Percentiles rank a stretch among this genome's conserved stretches.
These are phyloP conservation scores for Nakaseomyces sp. DNA, from an alignment of 1,139 yeast genomes.

Conservation along the genomic window DNA sequence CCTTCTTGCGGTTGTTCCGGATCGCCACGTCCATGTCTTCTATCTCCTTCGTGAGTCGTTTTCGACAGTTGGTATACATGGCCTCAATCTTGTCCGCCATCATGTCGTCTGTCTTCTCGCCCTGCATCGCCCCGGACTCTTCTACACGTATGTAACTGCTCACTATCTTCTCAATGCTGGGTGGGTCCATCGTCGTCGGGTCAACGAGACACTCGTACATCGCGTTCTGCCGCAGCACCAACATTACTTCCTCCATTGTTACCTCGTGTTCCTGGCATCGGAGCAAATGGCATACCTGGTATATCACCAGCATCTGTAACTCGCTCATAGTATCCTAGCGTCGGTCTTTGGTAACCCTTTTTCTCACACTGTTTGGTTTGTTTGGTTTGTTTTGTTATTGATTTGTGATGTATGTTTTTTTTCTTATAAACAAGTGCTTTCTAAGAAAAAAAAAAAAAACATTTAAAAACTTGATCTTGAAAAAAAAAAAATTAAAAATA, in stretches of 20 bases:
- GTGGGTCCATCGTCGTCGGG: not conserved
- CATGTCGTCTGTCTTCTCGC: conserved; percentile 2
- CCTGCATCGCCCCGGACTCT: not conserved
- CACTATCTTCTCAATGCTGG: conserved; percentile 9
- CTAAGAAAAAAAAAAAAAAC: no score
- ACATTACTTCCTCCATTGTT: conserved; percentile 1
- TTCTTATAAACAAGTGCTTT: no score
- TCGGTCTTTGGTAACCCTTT: not conserved
- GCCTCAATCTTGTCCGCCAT: conserved; percentile 5
- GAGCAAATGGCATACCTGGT: conserved; percentile 1
- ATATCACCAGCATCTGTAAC: conserved; percentile 1
- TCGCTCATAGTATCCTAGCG: no score
- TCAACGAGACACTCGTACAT: conserved; percentile 1
- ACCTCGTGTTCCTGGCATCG: not conserved
- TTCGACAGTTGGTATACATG: not conserved
- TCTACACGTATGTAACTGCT: not conserved
- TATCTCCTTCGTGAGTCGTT: not conserved
- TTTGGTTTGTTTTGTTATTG: not conserved
- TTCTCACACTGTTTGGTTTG: not conserved
- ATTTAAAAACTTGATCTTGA: not conserved
- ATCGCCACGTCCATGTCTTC: not conserved
- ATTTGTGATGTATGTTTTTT: no score
- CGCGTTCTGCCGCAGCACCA: conserved; percentile 6
- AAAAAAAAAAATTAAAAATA: no score
- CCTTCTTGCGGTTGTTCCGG: conserved; percentile 8